Percentiles rank a stretch among this genome's conserved stretches.
Evolutionary conservation across 306 rosid genomes (phyloP).

Genomic region (Carpinus viminea): DNA sequence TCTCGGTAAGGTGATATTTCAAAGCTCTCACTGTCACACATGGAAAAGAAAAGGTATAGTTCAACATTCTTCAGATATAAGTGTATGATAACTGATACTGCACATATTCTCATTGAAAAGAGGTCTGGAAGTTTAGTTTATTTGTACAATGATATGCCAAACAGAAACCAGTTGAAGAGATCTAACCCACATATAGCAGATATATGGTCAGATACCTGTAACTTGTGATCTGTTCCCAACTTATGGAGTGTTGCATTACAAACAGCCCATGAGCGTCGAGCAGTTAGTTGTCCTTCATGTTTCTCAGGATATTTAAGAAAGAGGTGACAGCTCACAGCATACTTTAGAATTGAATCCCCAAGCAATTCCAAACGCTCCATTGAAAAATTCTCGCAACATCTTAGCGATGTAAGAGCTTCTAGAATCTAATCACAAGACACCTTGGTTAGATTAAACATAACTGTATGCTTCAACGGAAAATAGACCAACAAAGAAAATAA

Average conservation of each 20-base stretch:
- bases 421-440: constrained; percentile 54
- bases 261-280: constrained; percentile 47
- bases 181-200: background rate
- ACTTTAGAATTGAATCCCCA: constrained; percentile 92
- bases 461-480: constrained; percentile 13
- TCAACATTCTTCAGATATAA: background rate
- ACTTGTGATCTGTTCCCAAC: constrained; percentile 54
- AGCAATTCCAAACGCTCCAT: constrained; percentile 98
- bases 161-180: background rate
- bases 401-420: constrained; percentile 83
- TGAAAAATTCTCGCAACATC: constrained; percentile 74
- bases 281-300: constrained; percentile 79
- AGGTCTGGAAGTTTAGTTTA: background rate
- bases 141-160: background rate
- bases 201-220: constrained; percentile 56
- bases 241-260: constrained; percentile 77
- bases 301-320: constrained; percentile 72
- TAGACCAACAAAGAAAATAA: constrained; percentile 11
- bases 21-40: background rate
- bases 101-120: background rate
- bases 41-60: background rate
- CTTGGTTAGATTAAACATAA: constrained; percentile 17
- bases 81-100: background rate
- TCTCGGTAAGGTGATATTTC: background rate
- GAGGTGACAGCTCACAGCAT: constrained; percentile 75